Conservation (phyloP, 257 asterid genomes). For the Nicotiana obtusifolia region DNA sequence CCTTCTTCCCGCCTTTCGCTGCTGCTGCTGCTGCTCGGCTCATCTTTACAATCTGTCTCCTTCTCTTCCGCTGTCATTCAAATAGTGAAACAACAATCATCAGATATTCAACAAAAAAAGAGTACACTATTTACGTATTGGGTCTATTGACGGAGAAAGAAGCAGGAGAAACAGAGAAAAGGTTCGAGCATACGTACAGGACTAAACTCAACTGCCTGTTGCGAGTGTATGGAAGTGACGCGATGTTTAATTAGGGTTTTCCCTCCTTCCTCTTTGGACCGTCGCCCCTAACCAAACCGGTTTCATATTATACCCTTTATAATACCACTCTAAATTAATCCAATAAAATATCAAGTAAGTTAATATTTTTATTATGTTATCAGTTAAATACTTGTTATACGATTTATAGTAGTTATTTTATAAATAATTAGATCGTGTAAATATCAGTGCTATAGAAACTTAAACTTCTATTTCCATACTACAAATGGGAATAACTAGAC, state of each 20-base stretch:
- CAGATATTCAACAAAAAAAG: background rate
- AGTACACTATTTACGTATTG: too few relatives aligned
- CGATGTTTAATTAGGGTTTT: background rate
- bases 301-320: too few relatives aligned
- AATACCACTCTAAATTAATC: too few relatives aligned
- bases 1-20: conserved; percentile 68
- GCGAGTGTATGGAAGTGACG: background rate
- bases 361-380: too few relatives aligned
- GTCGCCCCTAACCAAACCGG: background rate
- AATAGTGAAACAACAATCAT: conserved; percentile 9
- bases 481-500: too few relatives aligned
- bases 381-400: too few relatives aligned
- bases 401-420: too few relatives aligned
- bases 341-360: too few relatives aligned
- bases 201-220: background rate
- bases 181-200: background rate
- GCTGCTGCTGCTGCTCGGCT: conserved; percentile 43
- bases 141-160: too few relatives aligned
- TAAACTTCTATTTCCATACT: too few relatives aligned
- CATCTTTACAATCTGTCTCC: conserved; percentile 30
- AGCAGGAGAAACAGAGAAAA: background rate
- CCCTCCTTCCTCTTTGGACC: background rate
- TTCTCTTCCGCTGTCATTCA: background rate
- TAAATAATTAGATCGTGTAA: too few relatives aligned
- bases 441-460: too few relatives aligned